Percentiles rank a stretch among this genome's conserved stretches.
phyloP scores from a whole-genome alignment of 352 stramenopile genomes.

The Phytophthora sp. region DNA sequence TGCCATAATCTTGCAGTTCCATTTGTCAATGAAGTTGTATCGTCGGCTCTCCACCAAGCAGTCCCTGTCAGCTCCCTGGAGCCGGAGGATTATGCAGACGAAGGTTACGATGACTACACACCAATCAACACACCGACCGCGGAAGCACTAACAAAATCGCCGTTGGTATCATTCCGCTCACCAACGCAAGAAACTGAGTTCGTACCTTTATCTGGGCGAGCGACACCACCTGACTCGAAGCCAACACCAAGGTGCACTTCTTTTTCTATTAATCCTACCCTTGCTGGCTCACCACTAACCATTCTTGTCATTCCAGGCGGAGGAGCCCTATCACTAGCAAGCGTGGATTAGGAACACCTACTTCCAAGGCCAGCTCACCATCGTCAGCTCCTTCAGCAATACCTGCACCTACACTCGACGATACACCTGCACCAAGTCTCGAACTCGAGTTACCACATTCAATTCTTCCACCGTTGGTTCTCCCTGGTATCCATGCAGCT shows the following conservation, averaged over 20 bases:
- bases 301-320: conserved; percentile 3
- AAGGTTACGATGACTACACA: conserved; percentile 20
- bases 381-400: conserved; percentile 11
- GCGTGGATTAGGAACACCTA: conserved; percentile 22
- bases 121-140: conserved; percentile 19
- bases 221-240: conserved; percentile 22
- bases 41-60: conserved; percentile 7
- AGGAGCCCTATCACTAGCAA: conserved; percentile 38
- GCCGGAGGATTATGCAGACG: conserved; percentile 16
- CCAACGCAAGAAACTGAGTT: neutral
- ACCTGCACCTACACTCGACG: neutral
- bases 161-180: conserved; percentile 1
- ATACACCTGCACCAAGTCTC: neutral
- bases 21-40: conserved; percentile 18
- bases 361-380: neutral
- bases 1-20: conserved; percentile 7
- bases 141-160: neutral
- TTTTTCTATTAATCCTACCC: neutral
- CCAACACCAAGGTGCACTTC: conserved; percentile 13
- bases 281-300: neutral
- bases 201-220: neutral
- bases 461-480: conserved; percentile 21
- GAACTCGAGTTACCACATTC: neutral
- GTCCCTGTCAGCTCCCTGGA: neutral
- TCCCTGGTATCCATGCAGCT: conserved; percentile 6